Evolutionary conservation across 225 moss, liverwort and hornwort species (phyloP).

Genomic region (Bryoerythrophyllum caledonicum): DNA sequence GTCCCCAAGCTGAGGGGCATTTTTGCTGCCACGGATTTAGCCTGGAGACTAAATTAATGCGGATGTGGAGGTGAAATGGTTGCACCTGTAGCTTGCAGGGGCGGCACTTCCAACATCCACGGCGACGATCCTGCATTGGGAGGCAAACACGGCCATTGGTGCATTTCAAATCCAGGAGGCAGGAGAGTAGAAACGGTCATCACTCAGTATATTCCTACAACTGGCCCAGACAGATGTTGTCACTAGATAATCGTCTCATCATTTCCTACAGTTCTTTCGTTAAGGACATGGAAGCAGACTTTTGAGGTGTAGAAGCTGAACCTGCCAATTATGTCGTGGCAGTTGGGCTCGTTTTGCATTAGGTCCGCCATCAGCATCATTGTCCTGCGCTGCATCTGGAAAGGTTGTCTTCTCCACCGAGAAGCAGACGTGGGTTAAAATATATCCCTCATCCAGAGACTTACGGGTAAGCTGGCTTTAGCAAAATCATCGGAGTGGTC

Average conservation of each 20-base stretch:
- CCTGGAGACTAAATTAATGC: background rate
- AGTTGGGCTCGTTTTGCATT: background rate
- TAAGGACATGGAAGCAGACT: background rate
- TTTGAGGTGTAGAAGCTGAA: background rate
- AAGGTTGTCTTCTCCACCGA: background rate
- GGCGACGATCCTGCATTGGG: background rate
- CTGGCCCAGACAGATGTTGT: too few species aligned
- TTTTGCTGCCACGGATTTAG: background rate
- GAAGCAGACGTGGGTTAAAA: background rate
- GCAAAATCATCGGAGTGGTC: background rate
- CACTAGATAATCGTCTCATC: background rate
- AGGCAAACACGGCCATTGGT: background rate
- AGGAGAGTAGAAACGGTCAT: background rate
- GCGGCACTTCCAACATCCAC: background rate
- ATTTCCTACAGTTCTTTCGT: background rate
- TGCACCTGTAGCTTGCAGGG: too few species aligned
- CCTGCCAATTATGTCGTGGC: background rate
- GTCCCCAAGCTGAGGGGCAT: background rate
- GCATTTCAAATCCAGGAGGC: slow-evolving; percentile 1
- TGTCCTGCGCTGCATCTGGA: background rate
- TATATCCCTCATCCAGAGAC: background rate
- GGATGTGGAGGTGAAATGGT: background rate
- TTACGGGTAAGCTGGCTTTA: too few species aligned
- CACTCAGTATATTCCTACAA: background rate
- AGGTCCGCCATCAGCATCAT: background rate